Base-by-base conservation (phyloP, 495 filamentous ascomycete genomes). In the Filosporella fistucella region DNA sequence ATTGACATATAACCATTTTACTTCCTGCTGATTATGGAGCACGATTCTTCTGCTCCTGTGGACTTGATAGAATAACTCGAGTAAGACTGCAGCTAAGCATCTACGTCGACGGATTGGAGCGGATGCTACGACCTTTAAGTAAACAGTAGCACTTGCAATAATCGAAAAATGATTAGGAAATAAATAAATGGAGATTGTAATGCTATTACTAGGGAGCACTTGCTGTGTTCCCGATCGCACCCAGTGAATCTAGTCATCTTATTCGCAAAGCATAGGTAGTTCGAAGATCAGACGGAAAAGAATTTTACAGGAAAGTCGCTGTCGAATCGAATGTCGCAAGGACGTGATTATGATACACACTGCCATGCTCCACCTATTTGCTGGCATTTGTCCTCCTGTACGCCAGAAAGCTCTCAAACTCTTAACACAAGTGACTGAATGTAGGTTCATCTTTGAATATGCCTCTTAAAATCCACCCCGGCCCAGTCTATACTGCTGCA, bases 401-500 rank as follows among this genome's bases (percentile, higher is more conserved):
- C n/a, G n/a, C n/a, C n/a, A n/a, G n/a, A n/a, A n/a, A n/a, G n/a
- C 17, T 4, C 5, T 21, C 10, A 9, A 38, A 5, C 10, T 38
- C 16, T 8, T 20, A 21, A 21, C 18, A 4, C 16, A 21, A 5
- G 35, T 38, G 17, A 21, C 18, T 38, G n/a, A 38, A 38, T n/a
- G n/a, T n/a, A n/a, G n/a, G n/a, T n/a, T 21, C 35, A 4, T 38
- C 5, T 14, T 35, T n/a, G 35, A 20, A 5, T 38, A n/a, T 21
- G 35, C 18, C n/a, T 22, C 10, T 38, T 21, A 16, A 10, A n/a
- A 4, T 38, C 18, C 35, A 20, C 10, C 11, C 16, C 16, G 10
- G 16, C 5, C 7, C 13, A 38, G 5, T 13, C 5, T 72, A 98
- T 45, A 98, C 91, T 25, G 91, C 93, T 60, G 88, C 94, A 66